Base-by-base conservation (phyloP, 306 rosid genomes). In the Quercus berberidifolia region DNA sequence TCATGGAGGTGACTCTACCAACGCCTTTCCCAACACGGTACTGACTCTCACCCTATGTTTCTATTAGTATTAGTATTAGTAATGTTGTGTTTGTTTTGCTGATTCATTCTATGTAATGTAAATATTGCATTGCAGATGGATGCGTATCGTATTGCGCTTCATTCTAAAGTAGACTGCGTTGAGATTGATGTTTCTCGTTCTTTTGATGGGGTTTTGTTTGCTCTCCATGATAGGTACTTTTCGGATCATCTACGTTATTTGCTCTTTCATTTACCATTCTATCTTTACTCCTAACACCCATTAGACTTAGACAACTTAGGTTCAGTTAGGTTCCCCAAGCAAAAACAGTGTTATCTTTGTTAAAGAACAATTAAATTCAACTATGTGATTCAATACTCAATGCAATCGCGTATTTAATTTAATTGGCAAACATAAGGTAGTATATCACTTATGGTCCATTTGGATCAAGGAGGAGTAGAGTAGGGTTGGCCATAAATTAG, bases 161-260 rank as follows among this genome's bases (percentile, higher is more conserved):
- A 28, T 41, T 87, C 96, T 84, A 86, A 80, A 67, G 96, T 86
- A 4, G 96, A 94, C 70, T 94, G 98, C 76, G 76, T 94, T 41
- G 98, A 94, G 92, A 91, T 94, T 75, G 98, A 94, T 18, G 96
- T 90, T 14, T 94, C 98, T 87, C 97, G 97, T 51, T 92, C 98
- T 84, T 86, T 84, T 1, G 97, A 94, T 74, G 94, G 97, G 59
- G 83, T 90, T 71, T 75, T 94, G 83, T 88, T 94, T 55, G 96
- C 98, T n/a, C 92, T 92, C 26, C 98, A 94, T 77, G 98, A 94
- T 71, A 92, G 97, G 98, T 93, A 83, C 60, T 13, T 77, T 69
- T 28, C 10, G 54, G 26, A 52, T 55, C 11, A 63, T 11, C 59
- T 75, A 8, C 46, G 2, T 41, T 41, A 23, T 0, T 30, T 59